Conservation (phyloP, 305 asterid genomes). For the Caryopteris hybrid region DNA sequence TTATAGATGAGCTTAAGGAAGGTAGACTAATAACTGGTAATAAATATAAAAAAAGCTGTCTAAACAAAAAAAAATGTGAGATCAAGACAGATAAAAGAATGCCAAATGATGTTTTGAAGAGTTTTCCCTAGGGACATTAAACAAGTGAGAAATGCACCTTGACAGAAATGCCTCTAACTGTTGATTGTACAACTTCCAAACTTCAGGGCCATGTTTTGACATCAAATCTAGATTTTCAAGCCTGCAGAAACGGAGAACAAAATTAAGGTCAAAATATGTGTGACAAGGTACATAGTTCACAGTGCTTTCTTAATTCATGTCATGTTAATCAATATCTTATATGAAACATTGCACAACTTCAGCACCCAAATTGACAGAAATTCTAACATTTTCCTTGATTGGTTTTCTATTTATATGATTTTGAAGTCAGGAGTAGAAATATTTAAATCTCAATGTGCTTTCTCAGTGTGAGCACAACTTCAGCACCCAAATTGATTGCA, state of each 20-base stretch:
- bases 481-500: conserved; percentile 4
- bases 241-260: conserved; percentile 37
- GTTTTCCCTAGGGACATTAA: not conserved
- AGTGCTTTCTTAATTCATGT: not conserved
- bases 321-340: not conserved
- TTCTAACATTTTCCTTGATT: not conserved
- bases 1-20: not conserved
- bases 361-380: not conserved
- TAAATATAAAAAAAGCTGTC: not conserved
- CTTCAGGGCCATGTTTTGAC: conserved; percentile 91
- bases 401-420: too few relatives aligned
- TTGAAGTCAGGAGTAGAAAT: not conserved
- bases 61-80: not conserved
- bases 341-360: not conserved
- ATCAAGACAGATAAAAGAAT: not conserved
- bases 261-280: not conserved
- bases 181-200: conserved; percentile 83
- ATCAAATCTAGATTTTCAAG: conserved; percentile 90
- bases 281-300: not conserved
- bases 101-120: not conserved
- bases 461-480: too few relatives aligned
- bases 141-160: conserved; percentile 42
- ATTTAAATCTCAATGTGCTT: not conserved
- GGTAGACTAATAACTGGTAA: not conserved
- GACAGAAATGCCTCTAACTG: conserved; percentile 74